These are phyloP conservation scores for Colletotrichum sp. DNA, from an alignment of 2,329 filamentous ascomycete species.

Conservation along the genomic window DNA sequence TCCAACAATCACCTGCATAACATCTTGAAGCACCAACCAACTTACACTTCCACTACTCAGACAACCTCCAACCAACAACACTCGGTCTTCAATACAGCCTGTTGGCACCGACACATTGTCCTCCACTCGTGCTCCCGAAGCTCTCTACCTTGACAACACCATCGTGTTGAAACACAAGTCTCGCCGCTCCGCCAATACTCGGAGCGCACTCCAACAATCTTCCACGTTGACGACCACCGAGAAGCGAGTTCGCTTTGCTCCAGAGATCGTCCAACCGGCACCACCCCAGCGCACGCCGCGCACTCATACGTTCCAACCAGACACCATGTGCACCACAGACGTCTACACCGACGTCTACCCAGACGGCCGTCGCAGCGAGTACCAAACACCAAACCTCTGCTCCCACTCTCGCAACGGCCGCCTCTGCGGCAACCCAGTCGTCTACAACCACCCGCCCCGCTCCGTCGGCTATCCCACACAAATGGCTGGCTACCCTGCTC, in stretches of 20 bases:
- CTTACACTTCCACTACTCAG: slow-evolving; percentile 6
- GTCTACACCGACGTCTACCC: slow-evolving; percentile 52
- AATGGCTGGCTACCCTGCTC: slow-evolving; percentile 24
- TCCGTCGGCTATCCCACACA: slow-evolving; percentile 33
- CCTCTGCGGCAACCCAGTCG: slow-evolving; percentile 46
- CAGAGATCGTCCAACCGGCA: slow-evolving; percentile 8
- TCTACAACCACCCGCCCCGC: slow-evolving; percentile 46
- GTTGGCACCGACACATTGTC: neutral
- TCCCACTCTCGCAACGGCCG: slow-evolving; percentile 41
- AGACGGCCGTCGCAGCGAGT: slow-evolving; percentile 43
- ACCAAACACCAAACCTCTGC: slow-evolving; percentile 42
- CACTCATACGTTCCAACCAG: slow-evolving; percentile 18
- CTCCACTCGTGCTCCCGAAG: slow-evolving; percentile 4
- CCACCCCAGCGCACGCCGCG: slow-evolving; percentile 12
- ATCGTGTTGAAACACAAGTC: slow-evolving; percentile 10
- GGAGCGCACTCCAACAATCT: neutral
- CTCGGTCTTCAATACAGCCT: neutral
- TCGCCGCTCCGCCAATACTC: neutral
- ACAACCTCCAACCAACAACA: neutral
- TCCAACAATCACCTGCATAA: neutral
- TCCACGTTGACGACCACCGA: neutral
- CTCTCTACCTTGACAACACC: slow-evolving; percentile 12
- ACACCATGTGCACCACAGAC: slow-evolving; percentile 57
- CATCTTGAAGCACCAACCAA: neutral
- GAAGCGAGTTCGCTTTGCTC: slow-evolving; percentile 8